Evolutionary conservation across 805 yeast genomes (phyloP).

Genomic region (Kurtzmaniella fragi): DNA sequence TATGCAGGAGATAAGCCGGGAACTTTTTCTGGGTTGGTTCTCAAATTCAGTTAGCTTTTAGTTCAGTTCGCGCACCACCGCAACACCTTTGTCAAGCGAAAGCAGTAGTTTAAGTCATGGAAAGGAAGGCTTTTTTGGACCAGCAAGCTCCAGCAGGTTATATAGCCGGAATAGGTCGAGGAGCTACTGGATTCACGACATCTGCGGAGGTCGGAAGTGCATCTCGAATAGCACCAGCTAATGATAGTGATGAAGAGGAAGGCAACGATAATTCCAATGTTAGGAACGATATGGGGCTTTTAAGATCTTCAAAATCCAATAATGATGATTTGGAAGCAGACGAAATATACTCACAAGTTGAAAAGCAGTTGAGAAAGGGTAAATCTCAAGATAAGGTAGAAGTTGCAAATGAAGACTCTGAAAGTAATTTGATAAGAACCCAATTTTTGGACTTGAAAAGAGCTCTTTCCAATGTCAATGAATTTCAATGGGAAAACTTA

Average conservation of each 20-base stretch:
- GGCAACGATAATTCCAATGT: constrained; percentile 16
- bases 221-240: constrained; percentile 22
- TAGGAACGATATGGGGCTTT: constrained; percentile 24
- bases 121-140: constrained; percentile 62
- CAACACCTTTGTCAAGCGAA: no score
- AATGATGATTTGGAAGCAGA: constrained; percentile 79
- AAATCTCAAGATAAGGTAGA: constrained; percentile 19
- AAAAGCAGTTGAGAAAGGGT: constrained; percentile 39
- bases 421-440: constrained; percentile 30
- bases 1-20: no score
- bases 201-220: constrained; percentile 67
- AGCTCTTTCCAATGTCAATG: constrained; percentile 51
- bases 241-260: constrained; percentile 26
- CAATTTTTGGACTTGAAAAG: constrained; percentile 69
- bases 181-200: constrained; percentile 91
- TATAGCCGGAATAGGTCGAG: constrained; percentile 89
- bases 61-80: no score
- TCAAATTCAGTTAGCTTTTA: no score
- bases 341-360: constrained; percentile 60
- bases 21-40: no score
- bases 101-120: constrained; percentile 28
- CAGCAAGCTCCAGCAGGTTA: constrained; percentile 88
- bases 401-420: constrained; percentile 13
- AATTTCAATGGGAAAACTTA: constrained; percentile 71
- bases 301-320: constrained; percentile 13